Base-by-base conservation (phyloP, 1,284 basidiomycete species). In the Polyporus tsugae region DNA sequence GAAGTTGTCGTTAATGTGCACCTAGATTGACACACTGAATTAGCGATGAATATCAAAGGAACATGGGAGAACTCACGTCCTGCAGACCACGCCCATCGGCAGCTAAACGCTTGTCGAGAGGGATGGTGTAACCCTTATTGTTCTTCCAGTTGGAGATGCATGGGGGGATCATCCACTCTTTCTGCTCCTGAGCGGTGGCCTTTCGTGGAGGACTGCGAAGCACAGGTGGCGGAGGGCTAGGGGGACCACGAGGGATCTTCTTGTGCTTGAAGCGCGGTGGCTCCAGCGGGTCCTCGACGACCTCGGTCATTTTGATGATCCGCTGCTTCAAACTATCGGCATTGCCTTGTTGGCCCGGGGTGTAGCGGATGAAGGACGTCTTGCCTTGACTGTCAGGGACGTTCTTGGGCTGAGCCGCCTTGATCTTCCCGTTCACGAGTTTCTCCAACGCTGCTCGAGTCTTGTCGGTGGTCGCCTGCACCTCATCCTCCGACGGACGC, bases 101-200 rank as follows among this genome's bases (percentile, higher is more conserved):
- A 25, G 98, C 98, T 60, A 99, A 86, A 75, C 98, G 95, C 83
- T 99, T 99, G 81, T 99, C 98, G 33, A 99, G 87, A 36, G 98
- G 97, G 75, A 99, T 99, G 6, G 97, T 99, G 82, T 97, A 99
- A 87, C 98, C 98, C 82, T 99, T 99, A 90, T 99, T 99, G 86
- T 99, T 99, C 86, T 99, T 99, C 98, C 98, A 99, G 83, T 99
- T 99, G 41, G 96, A 98, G 72, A 99, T 98, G 81, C 96, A 99
- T 19, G 98, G 98, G 4, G 98, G 98, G 65, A 99, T 99, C 96
- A 98, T 98, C 98, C 98, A 99, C 77, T 99, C 97, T 82, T 99
- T 99, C 82, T 99, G 97, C 79, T 99, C 98, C 69, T 96, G 94
- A 4, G 95, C 95, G 0, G 97, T 98, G 3, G 95, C 95, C 76